phyloP scores from a whole-genome alignment of 345 rosid genomes.

The Gossypium thurberi region DNA sequence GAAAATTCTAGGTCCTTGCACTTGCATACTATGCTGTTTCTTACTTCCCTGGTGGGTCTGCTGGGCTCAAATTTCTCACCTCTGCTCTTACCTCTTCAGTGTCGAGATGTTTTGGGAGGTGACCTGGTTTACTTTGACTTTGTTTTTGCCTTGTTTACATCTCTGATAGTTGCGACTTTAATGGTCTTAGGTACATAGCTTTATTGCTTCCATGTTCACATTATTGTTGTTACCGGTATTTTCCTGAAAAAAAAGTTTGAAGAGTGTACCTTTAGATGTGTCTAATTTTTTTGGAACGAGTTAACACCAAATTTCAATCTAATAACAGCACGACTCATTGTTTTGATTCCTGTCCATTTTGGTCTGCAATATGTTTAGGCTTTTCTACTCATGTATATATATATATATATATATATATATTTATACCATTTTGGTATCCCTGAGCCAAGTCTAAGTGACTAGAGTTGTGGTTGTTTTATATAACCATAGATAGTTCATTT shows the following conservation, averaged over 20 bases:
- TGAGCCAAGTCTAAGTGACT: neutral
- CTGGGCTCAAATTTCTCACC: slow-evolving; percentile 52
- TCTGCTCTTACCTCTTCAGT: slow-evolving; percentile 50
- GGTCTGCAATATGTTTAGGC: neutral
- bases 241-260: neutral
- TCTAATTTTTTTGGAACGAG: neutral
- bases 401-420: neutral
- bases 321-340: neutral
- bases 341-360: neutral
- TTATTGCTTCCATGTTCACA: neutral
- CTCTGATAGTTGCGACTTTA: neutral
- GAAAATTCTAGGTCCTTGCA: slow-evolving; percentile 41
- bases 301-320: neutral
- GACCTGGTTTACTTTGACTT: slow-evolving; percentile 6
- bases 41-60: slow-evolving; percentile 67
- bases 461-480: neutral
- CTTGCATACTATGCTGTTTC: slow-evolving; percentile 59
- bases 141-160: neutral
- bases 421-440: neutral
- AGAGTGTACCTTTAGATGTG: neutral
- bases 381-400: neutral
- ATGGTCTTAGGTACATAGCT: neutral
- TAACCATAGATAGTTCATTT: neutral
- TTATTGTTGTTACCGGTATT: neutral
- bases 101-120: slow-evolving; percentile 56